Conservation (phyloP, 2,329 filamentous ascomycete genomes). For the Aspergillus pseudoglaucus region DNA sequence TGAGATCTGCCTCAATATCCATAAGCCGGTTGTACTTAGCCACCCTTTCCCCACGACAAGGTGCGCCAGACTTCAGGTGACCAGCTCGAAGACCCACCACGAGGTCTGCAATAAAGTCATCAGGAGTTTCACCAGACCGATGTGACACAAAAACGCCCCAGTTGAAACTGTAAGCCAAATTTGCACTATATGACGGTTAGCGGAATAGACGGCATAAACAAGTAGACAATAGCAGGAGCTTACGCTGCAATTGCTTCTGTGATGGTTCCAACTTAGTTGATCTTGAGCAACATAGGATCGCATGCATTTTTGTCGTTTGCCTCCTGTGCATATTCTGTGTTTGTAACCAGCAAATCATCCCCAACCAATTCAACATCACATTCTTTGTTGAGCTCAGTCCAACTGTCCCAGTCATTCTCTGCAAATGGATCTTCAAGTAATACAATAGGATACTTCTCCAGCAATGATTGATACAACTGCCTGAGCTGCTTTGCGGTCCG, state of each 20-base stretch:
- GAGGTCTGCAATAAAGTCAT: slow-evolving; percentile 41
- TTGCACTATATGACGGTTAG: slow-evolving; percentile 16
- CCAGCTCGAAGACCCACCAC: slow-evolving; percentile 33
- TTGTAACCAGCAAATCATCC: slow-evolving; percentile 38
- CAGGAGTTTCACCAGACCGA: slow-evolving; percentile 38
- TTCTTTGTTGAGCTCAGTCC: slow-evolving; percentile 29
- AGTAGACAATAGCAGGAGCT: slow-evolving; percentile 7
- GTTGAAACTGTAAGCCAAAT: slow-evolving; percentile 25
- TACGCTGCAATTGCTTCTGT: slow-evolving; percentile 36
- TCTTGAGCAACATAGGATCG: slow-evolving; percentile 37
- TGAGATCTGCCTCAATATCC: slow-evolving; percentile 36
- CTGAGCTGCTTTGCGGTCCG: slow-evolving; percentile 21
- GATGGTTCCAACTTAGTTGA: slow-evolving; percentile 41
- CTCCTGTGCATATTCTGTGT: slow-evolving; percentile 27
- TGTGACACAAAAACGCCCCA: slow-evolving; percentile 42
- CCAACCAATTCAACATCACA: slow-evolving; percentile 34
- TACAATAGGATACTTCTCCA: slow-evolving; percentile 33
- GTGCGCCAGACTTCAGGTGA: slow-evolving; percentile 37
- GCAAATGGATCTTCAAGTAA: slow-evolving; percentile 39
- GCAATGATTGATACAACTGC: slow-evolving; percentile 24
- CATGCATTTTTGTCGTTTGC: slow-evolving; percentile 35
- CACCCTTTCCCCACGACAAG: slow-evolving; percentile 36
- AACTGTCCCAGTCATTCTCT: slow-evolving; percentile 35
- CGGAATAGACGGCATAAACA: background rate
- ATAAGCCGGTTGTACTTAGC: slow-evolving; percentile 41